Evolutionary conservation across 148 eudicot genomes (phyloP), one percentile per base, ranked within the genome.

Genomic region (Drosera capensis): DNA sequence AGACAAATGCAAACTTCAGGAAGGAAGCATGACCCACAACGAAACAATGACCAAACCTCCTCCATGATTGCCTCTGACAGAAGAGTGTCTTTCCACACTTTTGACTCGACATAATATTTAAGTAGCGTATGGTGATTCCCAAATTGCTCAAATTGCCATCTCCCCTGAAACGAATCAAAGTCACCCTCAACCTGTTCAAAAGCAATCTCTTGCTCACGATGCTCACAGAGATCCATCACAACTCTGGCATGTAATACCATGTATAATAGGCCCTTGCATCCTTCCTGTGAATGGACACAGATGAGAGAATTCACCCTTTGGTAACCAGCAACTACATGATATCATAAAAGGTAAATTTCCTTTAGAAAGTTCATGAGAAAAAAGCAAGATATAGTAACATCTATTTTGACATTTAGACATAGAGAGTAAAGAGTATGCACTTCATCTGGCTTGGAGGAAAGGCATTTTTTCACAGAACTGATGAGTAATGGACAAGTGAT

Each of bases 211-310:
- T 66, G 74, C 60, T 80, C 95, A 43, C 68, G 74, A 31, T 66
- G 65, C 64, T 90, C 97, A 46, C 82, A 78, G 59, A 90, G 66
- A 62, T 90, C 97, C 68, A 90, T 65, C 56, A 90, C 73, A 49
- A 85, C 87, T 37, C 87, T 84, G 23, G 95, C 95, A 68, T 88
- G 95, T 48, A 90, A 95, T 51, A 90, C 95, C 97, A 90, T 90
- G 54, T 90, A 90, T 58, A 90, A 53, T 24, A 90, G 68, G 23
- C 87, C 97, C 66, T 90, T 90, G 81, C 97, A 88, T 53, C 97
- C 97, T 80, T 90, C 97, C 97, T 90, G 77, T 20, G 63, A 51
- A 46, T 20, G 11, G 37, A 55, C 7, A 49, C 30, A 19, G 20
- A 41, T 19, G 3, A 34, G 38, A 34, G n/a, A n/a, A n/a, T n/a